A percentile compares a stretch with the other conserved stretches of the same genome.
These are phyloP conservation scores for Viola odorata DNA, from an alignment of 345 rosid genomes.

Conservation along the genomic window DNA sequence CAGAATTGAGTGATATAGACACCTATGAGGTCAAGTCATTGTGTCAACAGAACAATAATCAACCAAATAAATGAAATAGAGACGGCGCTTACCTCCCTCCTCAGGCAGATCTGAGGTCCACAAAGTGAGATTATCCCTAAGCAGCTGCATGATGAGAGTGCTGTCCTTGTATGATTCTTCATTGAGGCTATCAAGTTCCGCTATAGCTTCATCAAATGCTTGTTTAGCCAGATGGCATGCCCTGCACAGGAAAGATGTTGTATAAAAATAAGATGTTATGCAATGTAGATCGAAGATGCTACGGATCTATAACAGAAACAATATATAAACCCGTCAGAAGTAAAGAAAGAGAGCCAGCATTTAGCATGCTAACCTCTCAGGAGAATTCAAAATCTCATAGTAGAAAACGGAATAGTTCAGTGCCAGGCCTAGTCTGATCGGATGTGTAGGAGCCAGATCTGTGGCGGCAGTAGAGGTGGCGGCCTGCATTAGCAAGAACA, in stretches of 20 bases:
- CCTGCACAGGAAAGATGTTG: conserved; percentile 30
- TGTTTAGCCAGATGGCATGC: conserved; percentile 81
- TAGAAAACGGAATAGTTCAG: conserved; percentile 44
- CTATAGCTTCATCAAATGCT: conserved; percentile 85
- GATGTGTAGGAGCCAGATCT: conserved; percentile 41
- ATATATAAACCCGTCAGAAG: neutral
- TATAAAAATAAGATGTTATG: neutral
- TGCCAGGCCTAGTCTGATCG: conserved; percentile 44
- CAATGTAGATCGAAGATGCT: neutral
- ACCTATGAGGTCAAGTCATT: neutral
- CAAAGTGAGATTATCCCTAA: conserved; percentile 77
- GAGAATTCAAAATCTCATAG: conserved; percentile 42
- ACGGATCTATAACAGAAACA: neutral
- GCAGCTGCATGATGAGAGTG: conserved; percentile 87
- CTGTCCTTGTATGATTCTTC: conserved; percentile 89
- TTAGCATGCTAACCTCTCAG: conserved; percentile 21
- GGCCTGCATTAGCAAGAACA: conserved; percentile 26
- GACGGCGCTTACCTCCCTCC: conserved; percentile 58
- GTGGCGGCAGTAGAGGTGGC: conserved; percentile 30
- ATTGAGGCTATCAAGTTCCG: conserved; percentile 79
- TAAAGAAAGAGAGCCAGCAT: neutral
- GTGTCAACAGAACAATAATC: neutral
- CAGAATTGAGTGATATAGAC: neutral
- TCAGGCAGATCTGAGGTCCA: conserved; percentile 86
- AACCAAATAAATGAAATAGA: neutral